Evolutionary conservation across 2,329 filamentous ascomycete species (phyloP).

Genomic region (Graphilbum ipis-grandicollis): DNA sequence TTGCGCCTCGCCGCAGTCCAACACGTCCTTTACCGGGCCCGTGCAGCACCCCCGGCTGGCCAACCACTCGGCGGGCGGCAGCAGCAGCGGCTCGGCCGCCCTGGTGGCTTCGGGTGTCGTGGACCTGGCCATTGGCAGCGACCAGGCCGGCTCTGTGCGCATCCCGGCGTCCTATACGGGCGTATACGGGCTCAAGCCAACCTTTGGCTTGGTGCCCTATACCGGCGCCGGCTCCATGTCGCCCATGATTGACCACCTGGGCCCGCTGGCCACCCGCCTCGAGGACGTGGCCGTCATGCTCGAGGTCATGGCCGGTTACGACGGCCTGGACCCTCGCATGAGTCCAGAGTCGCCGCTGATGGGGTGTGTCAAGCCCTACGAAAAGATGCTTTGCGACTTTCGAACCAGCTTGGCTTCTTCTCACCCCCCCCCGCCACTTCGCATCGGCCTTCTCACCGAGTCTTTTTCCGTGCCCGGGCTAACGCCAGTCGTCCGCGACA

Average conservation of each 20-base stretch:
- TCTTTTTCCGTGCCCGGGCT: slow-evolving; percentile 21
- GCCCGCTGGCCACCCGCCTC: slow-evolving; percentile 24
- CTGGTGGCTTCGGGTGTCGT: slow-evolving; percentile 11
- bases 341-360: slow-evolving; percentile 21
- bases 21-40: slow-evolving; percentile 60
- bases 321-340: slow-evolving; percentile 28
- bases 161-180: slow-evolving; percentile 29
- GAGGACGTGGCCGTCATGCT: slow-evolving; percentile 24
- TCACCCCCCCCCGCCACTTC: slow-evolving; percentile 14
- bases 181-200: slow-evolving; percentile 27
- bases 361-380: slow-evolving; percentile 15
- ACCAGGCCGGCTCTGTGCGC: slow-evolving; percentile 58
- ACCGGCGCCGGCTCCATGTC: slow-evolving; percentile 25
- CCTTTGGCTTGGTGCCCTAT: slow-evolving; percentile 29
- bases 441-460: slow-evolving; percentile 27
- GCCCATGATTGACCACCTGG: slow-evolving; percentile 25
- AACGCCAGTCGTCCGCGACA: slow-evolving; percentile 17
- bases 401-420: slow-evolving; percentile 6
- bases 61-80: slow-evolving; percentile 59
- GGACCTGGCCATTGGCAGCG: slow-evolving; percentile 48
- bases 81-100: slow-evolving; percentile 50
- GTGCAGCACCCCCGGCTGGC: slow-evolving; percentile 55
- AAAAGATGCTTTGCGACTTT: slow-evolving; percentile 10
- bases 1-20: slow-evolving; percentile 36
- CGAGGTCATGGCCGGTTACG: slow-evolving; percentile 23